Base-by-base conservation (phyloP, 75 land plant species). In the Selaginella tamariscina region DNA sequence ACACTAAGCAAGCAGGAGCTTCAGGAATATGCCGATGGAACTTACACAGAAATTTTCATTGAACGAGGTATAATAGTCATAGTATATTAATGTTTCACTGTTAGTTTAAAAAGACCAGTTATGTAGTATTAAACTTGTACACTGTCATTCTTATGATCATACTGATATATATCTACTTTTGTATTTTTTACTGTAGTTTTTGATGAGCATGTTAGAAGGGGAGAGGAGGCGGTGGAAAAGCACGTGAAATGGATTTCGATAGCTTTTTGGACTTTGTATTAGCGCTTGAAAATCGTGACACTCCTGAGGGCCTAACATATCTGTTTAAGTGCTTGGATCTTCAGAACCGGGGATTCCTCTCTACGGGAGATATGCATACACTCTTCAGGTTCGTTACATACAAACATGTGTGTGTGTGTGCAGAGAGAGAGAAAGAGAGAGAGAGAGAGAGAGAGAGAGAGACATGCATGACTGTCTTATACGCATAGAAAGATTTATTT, bases 31-130 rank as follows among this genome's bases (percentile, higher is more conserved):
- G 96, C 99, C 56, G 96, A 95, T 74, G 96, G 97, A 31, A 90
- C 96, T 27, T 68, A 89, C 66, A 95, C 99, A 27, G 92, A 87
- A 27, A 87, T 95, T 27, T 95, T 95, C 55, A 81, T 95, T 79
- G 99, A 95, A 70, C 83, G 99, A 49, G 96, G 96, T 91, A 75
- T n/a, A n/a, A n/a, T n/a, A n/a, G n/a, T n/a, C n/a, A n/a, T n/a
- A 26, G 74, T 27, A 64, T n/a, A 13, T 60, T 26, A 39, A 15
- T 39, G 49, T 39, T 39, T 39, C 49, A 5, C n/a, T n/a, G n/a
- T n/a, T n/a, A n/a, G n/a, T n/a, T n/a, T n/a, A n/a, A n/a, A n/a
- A n/a, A n/a, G n/a, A n/a, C n/a, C n/a, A n/a, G n/a, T n/a, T n/a
- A n/a, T n/a, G n/a, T n/a, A n/a, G n/a, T n/a, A n/a, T n/a, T n/a